A percentile compares a stretch with the other conserved stretches of the same genome.
Conservation (phyloP, 1,284 basidiomycete genomes). For the Xanthoconium separans region DNA sequence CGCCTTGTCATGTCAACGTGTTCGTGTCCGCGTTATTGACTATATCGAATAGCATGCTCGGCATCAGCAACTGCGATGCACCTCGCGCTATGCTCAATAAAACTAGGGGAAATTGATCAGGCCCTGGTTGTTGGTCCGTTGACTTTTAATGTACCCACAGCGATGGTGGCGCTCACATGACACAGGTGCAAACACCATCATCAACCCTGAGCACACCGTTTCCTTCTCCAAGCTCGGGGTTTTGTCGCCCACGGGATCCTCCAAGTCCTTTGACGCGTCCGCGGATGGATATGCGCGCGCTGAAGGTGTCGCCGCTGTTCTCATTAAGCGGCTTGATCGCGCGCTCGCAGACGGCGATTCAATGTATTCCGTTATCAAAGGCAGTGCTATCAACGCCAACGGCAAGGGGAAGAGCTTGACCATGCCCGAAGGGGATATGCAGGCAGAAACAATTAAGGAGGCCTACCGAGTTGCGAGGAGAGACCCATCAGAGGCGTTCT, state of each 20-base stretch:
- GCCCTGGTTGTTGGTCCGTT: constrained; percentile 40
- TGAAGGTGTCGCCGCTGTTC: constrained; percentile 28
- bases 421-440: constrained; percentile 34
- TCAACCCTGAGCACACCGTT: constrained; percentile 28
- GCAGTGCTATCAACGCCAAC: constrained; percentile 31
- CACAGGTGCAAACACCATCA: constrained; percentile 29
- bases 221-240: constrained; percentile 37
- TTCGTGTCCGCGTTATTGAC: background rate
- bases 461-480: constrained; percentile 29
- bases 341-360: constrained; percentile 25
- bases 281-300: constrained; percentile 44
- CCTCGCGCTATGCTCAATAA: constrained; percentile 46
- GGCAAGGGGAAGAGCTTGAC: constrained; percentile 34
- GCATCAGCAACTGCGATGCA: constrained; percentile 46
- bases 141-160: background rate
- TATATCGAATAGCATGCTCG: constrained; percentile 35
- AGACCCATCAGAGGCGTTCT: constrained; percentile 43
- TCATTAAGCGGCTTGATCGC: constrained; percentile 32
- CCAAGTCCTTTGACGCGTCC: constrained; percentile 47
- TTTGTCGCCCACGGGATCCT: constrained; percentile 45
- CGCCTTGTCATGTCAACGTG: background rate
- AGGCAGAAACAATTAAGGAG: constrained; percentile 30
- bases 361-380: constrained; percentile 30
- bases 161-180: background rate
- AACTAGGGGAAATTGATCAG: constrained; percentile 46